Evolutionary conservation across 176 grass and related monocot genomes (phyloP), one percentile per base, ranked within the genome.

Genomic region (Zoysia pacifica): DNA sequence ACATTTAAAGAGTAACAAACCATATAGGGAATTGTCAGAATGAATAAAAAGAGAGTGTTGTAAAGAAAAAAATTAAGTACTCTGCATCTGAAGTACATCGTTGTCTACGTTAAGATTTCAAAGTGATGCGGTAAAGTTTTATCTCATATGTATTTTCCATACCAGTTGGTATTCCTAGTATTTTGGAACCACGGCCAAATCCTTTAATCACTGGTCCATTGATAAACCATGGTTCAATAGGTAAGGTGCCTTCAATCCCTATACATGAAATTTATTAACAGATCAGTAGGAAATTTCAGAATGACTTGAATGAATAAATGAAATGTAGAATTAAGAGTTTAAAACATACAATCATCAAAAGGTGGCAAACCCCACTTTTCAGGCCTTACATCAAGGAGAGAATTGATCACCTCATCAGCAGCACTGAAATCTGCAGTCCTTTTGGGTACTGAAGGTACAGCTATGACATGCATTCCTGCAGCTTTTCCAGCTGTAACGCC

Each of bases 81-180:
- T 70, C 51, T 1, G 13, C 28, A 20, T 67, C 48, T 18, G 38
- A 75, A 65, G 5, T 44, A 48, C 44, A 58, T 4, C 56, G 55
- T 45, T n/a, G 28, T 38, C 8, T 47, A 67, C 12, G 18, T 74
- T 58, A 12, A 8, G 6, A 14, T 41, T 74, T 10, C 58, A 56
- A 73, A 80, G 48, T 35, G n/a, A 4, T 19, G 14, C 38, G 19
- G 4, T 79, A n/a, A 72, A 79, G 64, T 51, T 48, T 52, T 50
- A 67, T 81, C 45, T 69, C 42, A 10, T 42, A 80, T 77, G 62
- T n/a, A 11, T 41, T 19, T 8, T 67, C 35, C 28, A 42, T 83
- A 98, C 90, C 95, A 84, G 95, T 98, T 56, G 95, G 95, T 93
- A 98, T 93, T 73, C 96, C 92, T 64, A 98, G 72, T 79, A 98